Conservation (phyloP, 257 asterid species). For the Marsdenia floribunda region DNA sequence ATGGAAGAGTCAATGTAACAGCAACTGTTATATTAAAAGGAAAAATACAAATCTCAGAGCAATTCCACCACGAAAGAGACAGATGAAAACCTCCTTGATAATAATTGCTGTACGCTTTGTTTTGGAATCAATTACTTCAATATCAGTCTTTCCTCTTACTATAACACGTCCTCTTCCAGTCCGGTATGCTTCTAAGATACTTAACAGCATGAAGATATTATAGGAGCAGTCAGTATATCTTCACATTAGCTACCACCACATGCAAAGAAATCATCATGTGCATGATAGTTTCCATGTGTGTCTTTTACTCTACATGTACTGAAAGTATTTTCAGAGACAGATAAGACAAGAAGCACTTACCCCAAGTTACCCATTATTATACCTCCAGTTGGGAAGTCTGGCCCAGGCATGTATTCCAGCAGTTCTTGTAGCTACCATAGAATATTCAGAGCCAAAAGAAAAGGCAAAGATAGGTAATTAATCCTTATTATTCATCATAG, state of each 20-base stretch:
- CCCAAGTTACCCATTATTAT: constrained; percentile 90
- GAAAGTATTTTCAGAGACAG: constrained; percentile 1
- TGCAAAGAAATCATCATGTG: background rate
- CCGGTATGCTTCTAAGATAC: constrained; percentile 91
- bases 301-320: background rate
- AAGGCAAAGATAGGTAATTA: background rate
- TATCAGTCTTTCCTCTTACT: constrained; percentile 93
- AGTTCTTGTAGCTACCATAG: constrained; percentile 77
- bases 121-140: constrained; percentile 78
- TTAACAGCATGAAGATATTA: constrained; percentile 25
- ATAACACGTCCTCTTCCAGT: constrained; percentile 90
- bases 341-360: constrained; percentile 36
- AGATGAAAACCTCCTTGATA: constrained; percentile 76
- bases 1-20: background rate
- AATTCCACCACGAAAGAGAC: constrained; percentile 7
- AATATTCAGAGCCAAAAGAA: constrained; percentile 3
- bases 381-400: constrained; percentile 99
- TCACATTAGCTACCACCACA: background rate
- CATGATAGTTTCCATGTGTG: background rate
- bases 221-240: background rate
- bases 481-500: background rate
- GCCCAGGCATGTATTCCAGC: constrained; percentile 98
- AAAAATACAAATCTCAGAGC: background rate
- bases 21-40: background rate
- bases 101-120: constrained; percentile 83